These are phyloP conservation scores for Paraphoma chrysanthemicola DNA, from an alignment of 2,329 filamentous ascomycete species.

Conservation along the genomic window DNA sequence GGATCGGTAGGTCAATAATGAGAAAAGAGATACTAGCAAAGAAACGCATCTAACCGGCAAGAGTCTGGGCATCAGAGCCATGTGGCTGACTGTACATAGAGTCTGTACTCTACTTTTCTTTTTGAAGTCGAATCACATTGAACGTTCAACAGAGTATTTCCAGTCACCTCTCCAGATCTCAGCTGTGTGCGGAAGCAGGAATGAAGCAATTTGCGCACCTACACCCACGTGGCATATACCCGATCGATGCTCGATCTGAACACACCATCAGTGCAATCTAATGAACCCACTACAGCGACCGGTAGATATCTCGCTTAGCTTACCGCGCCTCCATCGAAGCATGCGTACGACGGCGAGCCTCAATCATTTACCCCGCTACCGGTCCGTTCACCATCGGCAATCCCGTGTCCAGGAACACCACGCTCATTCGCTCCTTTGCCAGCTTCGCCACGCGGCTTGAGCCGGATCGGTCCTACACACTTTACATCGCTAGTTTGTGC, in stretches of 20 bases:
- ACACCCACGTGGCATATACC: not conserved
- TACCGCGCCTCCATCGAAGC: not conserved
- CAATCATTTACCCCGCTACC: not conserved
- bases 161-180: not conserved
- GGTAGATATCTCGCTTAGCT: not conserved
- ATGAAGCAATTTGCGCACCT: not conserved
- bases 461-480: too few relatives aligned
- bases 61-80: not conserved
- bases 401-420: not conserved
- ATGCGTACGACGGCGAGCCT: not conserved
- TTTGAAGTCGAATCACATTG: constrained; percentile 25
- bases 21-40: constrained; percentile 1
- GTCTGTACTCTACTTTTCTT: constrained; percentile 27
- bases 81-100: constrained; percentile 31
- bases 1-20: constrained; percentile 3
- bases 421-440: not conserved
- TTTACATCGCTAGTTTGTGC: too few relatives aligned
- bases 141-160: constrained; percentile 10
- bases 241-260: not conserved
- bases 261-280: not conserved
- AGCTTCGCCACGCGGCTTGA: not conserved
- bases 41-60: constrained; percentile 6
- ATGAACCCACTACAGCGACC: not conserved
- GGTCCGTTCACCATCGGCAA: not conserved
- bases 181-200: not conserved